Evolutionary conservation across 139 green algal genomes (phyloP), one percentile per base, ranked within the genome.

Genomic region (Coelastrella sp.): DNA sequence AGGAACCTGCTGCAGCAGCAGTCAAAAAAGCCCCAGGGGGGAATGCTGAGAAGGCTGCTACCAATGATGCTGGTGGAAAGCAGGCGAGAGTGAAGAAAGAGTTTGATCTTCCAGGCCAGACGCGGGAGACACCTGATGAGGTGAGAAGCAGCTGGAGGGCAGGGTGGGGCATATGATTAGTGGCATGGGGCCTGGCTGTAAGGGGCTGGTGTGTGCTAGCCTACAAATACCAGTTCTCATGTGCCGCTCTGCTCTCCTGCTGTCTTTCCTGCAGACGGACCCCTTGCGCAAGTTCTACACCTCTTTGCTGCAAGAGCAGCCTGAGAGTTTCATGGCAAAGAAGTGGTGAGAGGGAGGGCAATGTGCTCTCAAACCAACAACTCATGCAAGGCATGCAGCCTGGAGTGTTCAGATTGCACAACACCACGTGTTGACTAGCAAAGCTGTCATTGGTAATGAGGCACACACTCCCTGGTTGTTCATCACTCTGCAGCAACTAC

Each of bases 41-140:
- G 22, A 89, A 84, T 25, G 17, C 66, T 11, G 80, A 87, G 74
- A 76, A 80, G 49, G 70, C 78, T 49, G 88, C 88, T 79, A 68
- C 78, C 56, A 59, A 17, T 65, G 65, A 12, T 20, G 78, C 66
- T n/a, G 78, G 17, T 12, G 63, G 27, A 66, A 87, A 91, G 87
- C 61, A 87, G 27, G 6, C 20, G 22, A 66, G 88, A 19, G 93
- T 93, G 68, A 95, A 91, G 88, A 95, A 95, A 80, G 92, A 94
- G 86, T 98, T 93, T 75, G 96, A 97, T 27, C 85, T 96, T 91
- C 96, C 96, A 8, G 96, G 96, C 0, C 96, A 98, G 90, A 98
- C 96, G 4, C 87, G 92, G 4, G 95, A 97, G 4, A 94, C 95
- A 35, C 96, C 96, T 0, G 65, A 80, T 11, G 96, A 98, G 94